These are phyloP conservation scores for Xylariales sp. DNA, from an alignment of 2,329 filamentous ascomycete species.

Conservation along the genomic window DNA sequence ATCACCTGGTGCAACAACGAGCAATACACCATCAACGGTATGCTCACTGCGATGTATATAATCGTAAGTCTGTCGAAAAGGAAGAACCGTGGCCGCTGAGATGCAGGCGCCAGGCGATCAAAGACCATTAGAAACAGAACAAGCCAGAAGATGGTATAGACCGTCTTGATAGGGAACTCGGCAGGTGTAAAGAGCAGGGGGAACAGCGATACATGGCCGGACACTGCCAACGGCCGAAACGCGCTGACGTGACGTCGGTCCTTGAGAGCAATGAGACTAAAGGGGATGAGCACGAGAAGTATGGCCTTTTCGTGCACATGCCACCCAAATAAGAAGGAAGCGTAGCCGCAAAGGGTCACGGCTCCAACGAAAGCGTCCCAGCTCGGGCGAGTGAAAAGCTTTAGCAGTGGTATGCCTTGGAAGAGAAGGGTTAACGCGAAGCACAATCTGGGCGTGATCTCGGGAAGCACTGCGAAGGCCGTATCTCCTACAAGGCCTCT, in stretches of 20 bases:
- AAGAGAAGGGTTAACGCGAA: constrained; percentile 86
- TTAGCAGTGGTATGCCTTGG: constrained; percentile 81
- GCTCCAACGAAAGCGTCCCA: constrained; percentile 93
- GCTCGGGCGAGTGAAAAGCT: constrained; percentile 81
- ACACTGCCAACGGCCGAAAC: constrained; percentile 90
- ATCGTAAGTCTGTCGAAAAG: constrained; percentile 90
- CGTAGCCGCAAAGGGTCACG: constrained; percentile 92
- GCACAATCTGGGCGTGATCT: constrained; percentile 82
- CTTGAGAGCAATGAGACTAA: constrained; percentile 89
- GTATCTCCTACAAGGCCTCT: constrained; percentile 93
- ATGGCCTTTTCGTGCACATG: constrained; percentile 99
- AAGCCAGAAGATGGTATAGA: constrained; percentile 94
- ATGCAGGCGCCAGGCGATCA: constrained; percentile 87
- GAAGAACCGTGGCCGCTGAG: constrained; percentile 83
- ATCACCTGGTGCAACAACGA: constrained; percentile 85
- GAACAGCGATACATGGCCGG: constrained; percentile 94
- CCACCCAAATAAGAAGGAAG: constrained; percentile 97
- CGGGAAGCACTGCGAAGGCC: constrained; percentile 90
- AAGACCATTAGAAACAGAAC: constrained; percentile 87
- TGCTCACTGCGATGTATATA: constrained; percentile 88
- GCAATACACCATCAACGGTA: constrained; percentile 89
- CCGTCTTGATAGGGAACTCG: constrained; percentile 93
- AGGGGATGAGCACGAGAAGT: constrained; percentile 92
- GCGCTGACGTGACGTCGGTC: constrained; percentile 91
- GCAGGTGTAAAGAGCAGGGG: constrained; percentile 90